Base-by-base conservation (phyloP, 2,329 filamentous ascomycete genomes). In the Xylariaceae sp. region DNA sequence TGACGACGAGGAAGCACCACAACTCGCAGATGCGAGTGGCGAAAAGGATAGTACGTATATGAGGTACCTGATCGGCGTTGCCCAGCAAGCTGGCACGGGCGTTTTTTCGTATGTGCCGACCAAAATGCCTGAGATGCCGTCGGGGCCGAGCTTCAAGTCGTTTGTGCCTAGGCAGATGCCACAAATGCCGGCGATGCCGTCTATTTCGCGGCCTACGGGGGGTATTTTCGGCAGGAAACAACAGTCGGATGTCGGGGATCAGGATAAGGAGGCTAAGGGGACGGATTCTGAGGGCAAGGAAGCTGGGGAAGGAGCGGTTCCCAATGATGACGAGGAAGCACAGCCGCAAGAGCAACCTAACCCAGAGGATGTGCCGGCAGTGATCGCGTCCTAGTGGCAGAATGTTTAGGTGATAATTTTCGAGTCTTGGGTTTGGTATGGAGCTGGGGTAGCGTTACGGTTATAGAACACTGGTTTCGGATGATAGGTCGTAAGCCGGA, bases 11-110 rank as follows among this genome's bases (percentile, higher is more conserved):
- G 63, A 57, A 10, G 31, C 49, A 1, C 64, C 66, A 0, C 67
- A 69, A 1, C 60, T 70, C 12, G 58, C 60, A 11, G 66, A 66
- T 33, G 65, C 65, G 7, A 69, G 65, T 19, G 67, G 72, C 16
- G 66, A 66, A 2, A 66, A 70, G 42, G 72, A 70, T 60, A 63
- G 63, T 44, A 74, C 66, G 5, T 81, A 81, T 59, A 69, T 80
- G 60, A 71, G 73, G 22, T 74, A 81, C 48, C 71, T 81, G 2
- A 76, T 80, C 60, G 64, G 65, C 1, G 69, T 80, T 3, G 77
- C 78, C 0, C 74, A 79, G 53, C 72, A 77, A 38, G 72, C 77
- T 0, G 74, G 77, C 3, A 74, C 73, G 0, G 75, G 69, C 1
- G 68, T 77, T 3, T 73, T 70, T 47, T 73, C 73, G 0, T 79